Evolutionary conservation across 1,139 yeast genomes (phyloP).

Genomic region (Yamadazyma spencermartinsiae): DNA sequence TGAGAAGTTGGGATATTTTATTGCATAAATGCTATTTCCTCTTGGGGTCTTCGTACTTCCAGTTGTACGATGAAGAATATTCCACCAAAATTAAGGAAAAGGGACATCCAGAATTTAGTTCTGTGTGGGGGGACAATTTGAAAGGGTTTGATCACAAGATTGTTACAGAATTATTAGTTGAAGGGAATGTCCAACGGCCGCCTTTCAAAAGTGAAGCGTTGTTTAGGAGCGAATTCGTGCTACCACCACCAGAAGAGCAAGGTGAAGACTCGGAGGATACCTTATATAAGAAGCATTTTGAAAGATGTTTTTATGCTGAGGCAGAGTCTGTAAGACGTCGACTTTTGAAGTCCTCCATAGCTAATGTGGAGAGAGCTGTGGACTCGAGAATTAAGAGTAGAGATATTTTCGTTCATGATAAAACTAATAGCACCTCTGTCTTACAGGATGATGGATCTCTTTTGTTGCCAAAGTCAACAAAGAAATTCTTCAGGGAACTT

Average conservation of each 20-base stretch:
- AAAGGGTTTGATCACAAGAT: neutral
- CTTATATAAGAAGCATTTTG: constrained; percentile 19
- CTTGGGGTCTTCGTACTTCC: constrained; percentile 79
- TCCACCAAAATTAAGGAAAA: constrained; percentile 21
- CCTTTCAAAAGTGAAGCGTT: neutral
- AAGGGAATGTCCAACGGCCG: neutral
- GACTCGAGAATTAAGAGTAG: constrained; percentile 27
- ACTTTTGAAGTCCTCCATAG: constrained; percentile 48
- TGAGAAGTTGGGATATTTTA: constrained; percentile 57
- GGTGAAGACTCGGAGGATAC: constrained; percentile 3
- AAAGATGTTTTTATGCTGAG: constrained; percentile 48
- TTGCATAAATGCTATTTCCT: constrained; percentile 78
- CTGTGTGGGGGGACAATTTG: neutral
- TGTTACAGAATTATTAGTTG: neutral
- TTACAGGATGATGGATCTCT: constrained; percentile 32
- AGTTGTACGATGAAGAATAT: constrained; percentile 51
- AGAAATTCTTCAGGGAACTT: constrained; percentile 30
- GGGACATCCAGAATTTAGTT: neutral
- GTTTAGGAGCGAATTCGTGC: neutral
- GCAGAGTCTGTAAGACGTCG: constrained; percentile 66
- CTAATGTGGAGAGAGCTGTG: constrained; percentile 30
- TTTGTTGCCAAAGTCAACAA: constrained; percentile 37
- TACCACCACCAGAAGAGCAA: constrained; percentile 2
- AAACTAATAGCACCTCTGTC: constrained; percentile 9
- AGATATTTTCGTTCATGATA: constrained; percentile 15